Evolutionary conservation across 2,329 filamentous ascomycete genomes (phyloP).

Genomic region (Pseudohalonectria lignicola): DNA sequence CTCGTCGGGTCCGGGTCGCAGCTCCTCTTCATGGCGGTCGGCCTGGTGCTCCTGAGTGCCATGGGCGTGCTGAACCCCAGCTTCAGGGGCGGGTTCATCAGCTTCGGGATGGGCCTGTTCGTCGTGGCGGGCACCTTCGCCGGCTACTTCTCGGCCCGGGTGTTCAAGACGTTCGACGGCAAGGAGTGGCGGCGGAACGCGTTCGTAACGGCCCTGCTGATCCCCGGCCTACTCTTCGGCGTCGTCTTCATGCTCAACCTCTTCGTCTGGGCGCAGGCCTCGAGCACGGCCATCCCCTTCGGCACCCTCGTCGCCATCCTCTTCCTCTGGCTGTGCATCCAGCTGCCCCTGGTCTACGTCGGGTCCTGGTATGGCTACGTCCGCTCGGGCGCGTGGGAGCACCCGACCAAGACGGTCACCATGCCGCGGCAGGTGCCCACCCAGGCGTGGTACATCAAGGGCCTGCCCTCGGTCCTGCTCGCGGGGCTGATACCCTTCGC

Average conservation of each 20-base stretch:
- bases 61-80: constrained; percentile 74
- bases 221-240: constrained; percentile 67
- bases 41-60: constrained; percentile 61
- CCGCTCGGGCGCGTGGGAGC: constrained; percentile 58
- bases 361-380: constrained; percentile 71
- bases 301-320: constrained; percentile 64
- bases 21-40: constrained; percentile 69
- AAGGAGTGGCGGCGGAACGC: constrained; percentile 66
- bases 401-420: constrained; percentile 66
- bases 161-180: constrained; percentile 78
- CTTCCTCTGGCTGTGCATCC: constrained; percentile 73
- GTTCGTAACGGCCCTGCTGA: constrained; percentile 63
- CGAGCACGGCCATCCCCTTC: constrained; percentile 78
- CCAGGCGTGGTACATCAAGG: constrained; percentile 65
- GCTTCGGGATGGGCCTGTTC: constrained; percentile 72
- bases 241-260: constrained; percentile 73
- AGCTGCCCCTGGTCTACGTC: constrained; percentile 72
- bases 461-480: constrained; percentile 52
- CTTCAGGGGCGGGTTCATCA: constrained; percentile 83
- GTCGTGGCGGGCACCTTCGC: constrained; percentile 76
- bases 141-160: constrained; percentile 73
- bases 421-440: constrained; percentile 64
- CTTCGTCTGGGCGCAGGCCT: constrained; percentile 84
- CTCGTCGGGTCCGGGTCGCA: constrained; percentile 80
- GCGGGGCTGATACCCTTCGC: constrained; percentile 75